These are phyloP conservation scores for Sideroxylon spinosum DNA, from an alignment of 179 eudicot species.

Conservation along the genomic window DNA sequence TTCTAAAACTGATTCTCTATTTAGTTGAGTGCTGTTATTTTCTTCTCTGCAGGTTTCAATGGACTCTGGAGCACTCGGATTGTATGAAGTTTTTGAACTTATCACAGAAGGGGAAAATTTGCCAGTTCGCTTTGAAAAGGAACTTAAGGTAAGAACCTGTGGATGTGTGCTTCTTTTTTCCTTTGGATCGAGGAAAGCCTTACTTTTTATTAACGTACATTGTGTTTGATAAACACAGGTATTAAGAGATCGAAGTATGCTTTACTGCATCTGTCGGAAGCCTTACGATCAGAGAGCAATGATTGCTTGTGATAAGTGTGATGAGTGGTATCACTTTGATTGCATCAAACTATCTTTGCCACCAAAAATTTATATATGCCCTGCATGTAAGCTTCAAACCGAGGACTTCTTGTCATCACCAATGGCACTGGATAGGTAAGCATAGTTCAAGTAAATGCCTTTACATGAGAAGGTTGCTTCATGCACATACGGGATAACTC, in stretches of 20 bases:
- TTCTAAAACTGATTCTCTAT: background rate
- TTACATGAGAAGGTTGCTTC: background rate
- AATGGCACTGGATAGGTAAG: conserved; percentile 49
- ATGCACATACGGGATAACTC: background rate
- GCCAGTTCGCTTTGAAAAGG: conserved; percentile 66
- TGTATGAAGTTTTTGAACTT: conserved; percentile 79
- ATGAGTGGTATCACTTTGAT: conserved; percentile 99
- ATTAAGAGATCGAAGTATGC: conserved; percentile 74
- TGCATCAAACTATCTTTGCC: conserved; percentile 63
- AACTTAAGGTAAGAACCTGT: conserved; percentile 59
- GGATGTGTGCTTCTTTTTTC: background rate
- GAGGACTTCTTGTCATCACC: conserved; percentile 34
- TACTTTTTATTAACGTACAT: background rate
- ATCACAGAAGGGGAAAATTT: conserved; percentile 68
- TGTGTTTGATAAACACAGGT: conserved; percentile 41
- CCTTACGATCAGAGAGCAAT: conserved; percentile 83
- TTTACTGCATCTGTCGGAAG: conserved; percentile 94
- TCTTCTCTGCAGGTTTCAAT: conserved; percentile 50
- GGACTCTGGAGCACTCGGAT: conserved; percentile 68
- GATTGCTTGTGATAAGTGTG: conserved; percentile 97
- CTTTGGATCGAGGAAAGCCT: background rate
- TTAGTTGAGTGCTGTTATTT: conserved; percentile 13
- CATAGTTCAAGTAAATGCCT: background rate
- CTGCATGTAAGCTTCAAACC: conserved; percentile 65
- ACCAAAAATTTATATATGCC: conserved; percentile 82